A percentile compares a stretch with the other conserved stretches of the same genome.
phyloP scores from a whole-genome alignment of 495 filamentous ascomycete species.

The Penicillium coprophilum region DNA sequence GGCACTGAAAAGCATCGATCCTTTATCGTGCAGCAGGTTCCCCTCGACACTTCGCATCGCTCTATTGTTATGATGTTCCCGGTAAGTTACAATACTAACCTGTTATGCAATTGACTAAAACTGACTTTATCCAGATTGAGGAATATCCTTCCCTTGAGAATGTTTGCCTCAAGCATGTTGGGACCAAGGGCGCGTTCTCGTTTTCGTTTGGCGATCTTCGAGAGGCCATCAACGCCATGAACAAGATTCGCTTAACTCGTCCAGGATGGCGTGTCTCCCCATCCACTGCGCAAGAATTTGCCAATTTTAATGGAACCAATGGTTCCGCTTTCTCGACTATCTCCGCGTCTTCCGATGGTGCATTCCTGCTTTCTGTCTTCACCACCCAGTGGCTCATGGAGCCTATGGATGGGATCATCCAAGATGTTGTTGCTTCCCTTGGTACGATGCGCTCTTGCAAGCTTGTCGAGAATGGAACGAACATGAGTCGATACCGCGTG shows the following conservation, averaged over 20 bases:
- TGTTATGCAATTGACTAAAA: background rate
- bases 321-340: background rate
- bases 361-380: background rate
- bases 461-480: background rate
- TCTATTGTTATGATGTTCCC: background rate
- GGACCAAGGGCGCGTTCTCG: background rate
- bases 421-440: background rate
- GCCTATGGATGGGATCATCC: background rate
- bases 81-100: background rate
- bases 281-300: background rate
- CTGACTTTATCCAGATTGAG: background rate
- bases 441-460: background rate
- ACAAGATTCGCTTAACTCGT: background rate
- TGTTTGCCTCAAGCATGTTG: background rate
- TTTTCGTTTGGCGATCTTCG: slow-evolving; percentile 1
- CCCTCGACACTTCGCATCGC: background rate
- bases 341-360: background rate
- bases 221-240: background rate
- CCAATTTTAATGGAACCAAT: background rate
- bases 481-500: background rate
- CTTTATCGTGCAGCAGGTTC: background rate
- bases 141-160: background rate
- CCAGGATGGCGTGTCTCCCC: background rate
- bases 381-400: background rate
- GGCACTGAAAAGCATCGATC: background rate